Evolutionary conservation across 192 early-diverging fungal species (phyloP).

Genomic region (Coemansia erecta): DNA sequence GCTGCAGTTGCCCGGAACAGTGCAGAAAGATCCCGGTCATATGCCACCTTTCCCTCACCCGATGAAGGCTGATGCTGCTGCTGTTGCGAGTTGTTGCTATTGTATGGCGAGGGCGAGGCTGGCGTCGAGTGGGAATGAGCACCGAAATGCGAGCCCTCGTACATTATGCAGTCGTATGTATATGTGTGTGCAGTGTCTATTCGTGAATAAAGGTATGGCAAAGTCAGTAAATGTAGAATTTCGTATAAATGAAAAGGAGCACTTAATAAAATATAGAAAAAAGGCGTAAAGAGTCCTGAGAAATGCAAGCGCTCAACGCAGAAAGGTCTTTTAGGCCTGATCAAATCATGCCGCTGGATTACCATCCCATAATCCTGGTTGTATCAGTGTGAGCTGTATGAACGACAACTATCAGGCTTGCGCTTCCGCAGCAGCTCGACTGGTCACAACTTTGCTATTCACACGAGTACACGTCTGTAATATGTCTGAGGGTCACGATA

Average conservation of each 20-base stretch:
- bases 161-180: slow-evolving; percentile 20
- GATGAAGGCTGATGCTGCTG: slow-evolving; percentile 3
- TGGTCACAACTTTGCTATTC: no score
- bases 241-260: neutral
- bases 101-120: slow-evolving; percentile 32
- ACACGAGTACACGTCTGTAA: no score
- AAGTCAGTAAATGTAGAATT: slow-evolving; percentile 1
- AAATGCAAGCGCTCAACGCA: no score
- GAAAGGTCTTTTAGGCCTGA: no score
- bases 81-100: neutral
- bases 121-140: slow-evolving; percentile 46
- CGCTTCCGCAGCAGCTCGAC: no score
- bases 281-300: no score
- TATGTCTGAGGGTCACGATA: no score
- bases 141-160: slow-evolving; percentile 24
- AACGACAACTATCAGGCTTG: no score
- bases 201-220: neutral
- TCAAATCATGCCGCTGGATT: no score
- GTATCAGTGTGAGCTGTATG: no score
- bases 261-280: neutral
- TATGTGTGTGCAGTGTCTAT: neutral
- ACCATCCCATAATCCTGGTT: no score
- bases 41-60: slow-evolving; percentile 20
- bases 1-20: slow-evolving; percentile 48
- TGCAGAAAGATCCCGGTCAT: slow-evolving; percentile 41